These are phyloP conservation scores for Arthrobotrys pseudoclavata DNA, from an alignment of 2,329 filamentous ascomycete genomes.

Conservation along the genomic window DNA sequence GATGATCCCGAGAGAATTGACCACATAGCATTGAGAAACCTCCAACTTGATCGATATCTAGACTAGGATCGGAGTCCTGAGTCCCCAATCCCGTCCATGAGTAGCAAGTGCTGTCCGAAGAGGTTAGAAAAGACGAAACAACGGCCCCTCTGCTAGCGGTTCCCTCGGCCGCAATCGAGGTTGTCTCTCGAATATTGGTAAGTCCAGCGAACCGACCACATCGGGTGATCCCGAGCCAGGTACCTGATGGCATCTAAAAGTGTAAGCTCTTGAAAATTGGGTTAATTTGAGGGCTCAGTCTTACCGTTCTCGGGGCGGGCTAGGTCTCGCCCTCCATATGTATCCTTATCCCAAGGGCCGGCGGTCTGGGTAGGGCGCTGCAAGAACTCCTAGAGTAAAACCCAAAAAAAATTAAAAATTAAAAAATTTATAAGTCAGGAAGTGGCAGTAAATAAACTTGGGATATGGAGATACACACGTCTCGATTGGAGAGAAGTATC, in stretches of 20 bases:
- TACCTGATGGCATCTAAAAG: constrained; percentile 68
- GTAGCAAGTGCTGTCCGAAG: constrained; percentile 64
- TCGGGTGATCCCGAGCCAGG: constrained; percentile 76
- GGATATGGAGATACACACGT: constrained; percentile 67
- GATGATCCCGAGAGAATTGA: constrained; percentile 68
- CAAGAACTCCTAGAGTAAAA: constrained; percentile 41
- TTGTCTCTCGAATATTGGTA: constrained; percentile 76
- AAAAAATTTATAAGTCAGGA: background rate
- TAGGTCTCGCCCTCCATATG: constrained; percentile 51
- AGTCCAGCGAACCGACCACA: constrained; percentile 74
- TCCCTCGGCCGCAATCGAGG: constrained; percentile 69
- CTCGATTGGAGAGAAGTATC: constrained; percentile 81
- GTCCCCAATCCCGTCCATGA: constrained; percentile 66
- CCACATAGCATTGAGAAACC: constrained; percentile 77
- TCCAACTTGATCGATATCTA: constrained; percentile 73
- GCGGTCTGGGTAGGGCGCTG: constrained; percentile 55
- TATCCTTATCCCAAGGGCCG: constrained; percentile 37
- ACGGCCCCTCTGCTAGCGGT: constrained; percentile 74
- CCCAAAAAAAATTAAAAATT: background rate
- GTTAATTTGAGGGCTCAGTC: constrained; percentile 25
- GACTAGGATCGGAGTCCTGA: constrained; percentile 70
- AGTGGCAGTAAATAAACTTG: background rate
- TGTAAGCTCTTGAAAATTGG: constrained; percentile 1
- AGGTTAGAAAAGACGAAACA: constrained; percentile 67
- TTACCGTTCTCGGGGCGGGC: constrained; percentile 49